Base-by-base conservation (phyloP, 345 rosid genomes). In the Salix brachista region DNA sequence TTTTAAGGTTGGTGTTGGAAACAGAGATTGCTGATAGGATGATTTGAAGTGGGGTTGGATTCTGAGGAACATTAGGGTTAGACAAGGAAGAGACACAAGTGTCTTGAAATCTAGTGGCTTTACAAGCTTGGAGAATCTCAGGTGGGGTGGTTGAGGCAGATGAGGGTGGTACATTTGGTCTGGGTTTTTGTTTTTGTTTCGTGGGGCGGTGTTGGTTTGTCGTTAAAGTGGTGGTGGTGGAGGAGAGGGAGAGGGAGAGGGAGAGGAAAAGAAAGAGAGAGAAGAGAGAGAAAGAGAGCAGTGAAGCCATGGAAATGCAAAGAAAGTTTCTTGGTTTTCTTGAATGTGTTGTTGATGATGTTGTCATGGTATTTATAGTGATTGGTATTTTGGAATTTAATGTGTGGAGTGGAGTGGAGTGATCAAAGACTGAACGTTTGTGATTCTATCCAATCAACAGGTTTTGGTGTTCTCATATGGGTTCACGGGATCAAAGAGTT, bases 21-120 rank as follows among this genome's bases (percentile, higher is more conserved):
- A 83, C 81, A 30, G 84, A 71, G 79, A 96, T 80, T 41, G 99
- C 92, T 4, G 96, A 85, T 52, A 84, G 89, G 82, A 92, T 88
- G 82, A 91, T 76, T 69, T 90, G 89, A 19, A 84, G 65, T 0
- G 97, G 83, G 44, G 84, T 87, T 0, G 98, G 87, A 52, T 85
- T 78, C 36, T 41, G 50, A 2, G 82, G 78, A 67, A 70, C 30
- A 17, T 74, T 81, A 65, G 86, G 73, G 8, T 80, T 34, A 3
- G 87, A 66, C 18, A 92, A 77, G 0, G 93, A 85, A 6, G 88
- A 39, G 21, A 75, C 21, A 68, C 97, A 92, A 7, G 50, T 26
- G 67, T 88, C 90, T 0, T 90, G 91, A 80, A 79, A 83, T 32
- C 95, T 85, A 5, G 97, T 90, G 32, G 97, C 90, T 61, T 85